A percentile compares a stretch with the other conserved stretches of the same genome.
Conservation (phyloP, 164 flowering plant species). For the Cinnamomum chago region DNA sequence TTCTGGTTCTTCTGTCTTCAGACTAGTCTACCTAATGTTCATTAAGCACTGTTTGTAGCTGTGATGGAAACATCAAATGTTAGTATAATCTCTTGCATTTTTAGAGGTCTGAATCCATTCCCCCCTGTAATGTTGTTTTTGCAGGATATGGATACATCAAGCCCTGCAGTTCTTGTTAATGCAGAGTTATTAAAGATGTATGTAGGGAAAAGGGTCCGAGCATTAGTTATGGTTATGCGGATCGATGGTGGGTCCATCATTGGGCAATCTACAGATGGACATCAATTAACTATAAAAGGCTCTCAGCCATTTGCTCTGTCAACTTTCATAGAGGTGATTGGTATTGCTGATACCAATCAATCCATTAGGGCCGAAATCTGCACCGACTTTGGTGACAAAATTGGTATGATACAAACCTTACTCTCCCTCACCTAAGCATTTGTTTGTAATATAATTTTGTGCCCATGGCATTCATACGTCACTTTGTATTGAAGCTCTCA, state of each 20-base stretch:
- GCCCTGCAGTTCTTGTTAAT: slow-evolving; percentile 81
- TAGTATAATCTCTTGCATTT: not conserved
- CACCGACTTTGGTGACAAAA: slow-evolving; percentile 76
- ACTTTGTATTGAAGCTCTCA: too few species aligned
- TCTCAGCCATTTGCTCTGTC: slow-evolving; percentile 40
- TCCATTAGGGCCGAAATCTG: slow-evolving; percentile 75
- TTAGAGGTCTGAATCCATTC: not conserved
- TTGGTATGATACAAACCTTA: slow-evolving; percentile 37
- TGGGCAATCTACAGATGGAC: slow-evolving; percentile 77
- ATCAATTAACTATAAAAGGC: slow-evolving; percentile 56
- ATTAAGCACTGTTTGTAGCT: too few species aligned
- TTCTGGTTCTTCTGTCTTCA: too few species aligned
- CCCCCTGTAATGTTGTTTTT: not conserved
- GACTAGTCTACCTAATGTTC: too few species aligned
- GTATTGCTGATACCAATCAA: slow-evolving; percentile 75
- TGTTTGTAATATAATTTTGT: not conserved
- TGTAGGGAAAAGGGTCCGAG: slow-evolving; percentile 63
- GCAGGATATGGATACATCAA: slow-evolving; percentile 75
- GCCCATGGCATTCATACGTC: not conserved
- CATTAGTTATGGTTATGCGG: slow-evolving; percentile 67
- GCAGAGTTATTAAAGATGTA: slow-evolving; percentile 57
- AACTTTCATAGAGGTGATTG: slow-evolving; percentile 82
- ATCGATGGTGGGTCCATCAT: slow-evolving; percentile 47
- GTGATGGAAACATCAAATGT: too few species aligned
- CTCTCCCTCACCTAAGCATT: not conserved